Evolutionary conservation across 2,329 filamentous ascomycete species (phyloP).

Genomic region (Scedosporium aurantiacum): DNA sequence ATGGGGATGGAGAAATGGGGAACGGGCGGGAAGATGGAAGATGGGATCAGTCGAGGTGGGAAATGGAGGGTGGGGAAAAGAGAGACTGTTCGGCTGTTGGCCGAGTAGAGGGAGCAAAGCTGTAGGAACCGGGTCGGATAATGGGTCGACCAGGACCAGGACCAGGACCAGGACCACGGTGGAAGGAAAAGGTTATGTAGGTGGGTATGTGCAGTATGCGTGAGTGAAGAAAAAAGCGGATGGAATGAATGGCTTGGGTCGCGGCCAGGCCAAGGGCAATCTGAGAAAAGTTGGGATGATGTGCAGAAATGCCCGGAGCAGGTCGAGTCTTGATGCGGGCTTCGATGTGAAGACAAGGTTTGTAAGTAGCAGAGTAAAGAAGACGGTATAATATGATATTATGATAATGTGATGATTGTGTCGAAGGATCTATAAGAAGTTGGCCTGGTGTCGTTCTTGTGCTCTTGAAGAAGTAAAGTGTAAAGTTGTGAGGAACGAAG

Average conservation of each 20-base stretch:
- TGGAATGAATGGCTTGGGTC: neutral
- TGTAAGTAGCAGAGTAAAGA: too few species aligned
- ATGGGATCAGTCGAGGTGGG: neutral
- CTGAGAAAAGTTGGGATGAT: neutral
- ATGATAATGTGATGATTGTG: too few species aligned
- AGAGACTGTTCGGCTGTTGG: neutral
- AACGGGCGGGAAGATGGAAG: neutral
- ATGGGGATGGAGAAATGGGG: neutral
- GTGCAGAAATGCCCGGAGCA: neutral
- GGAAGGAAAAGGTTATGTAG: neutral
- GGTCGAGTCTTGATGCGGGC: too few species aligned
- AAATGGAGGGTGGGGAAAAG: neutral
- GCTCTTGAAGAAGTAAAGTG: too few species aligned
- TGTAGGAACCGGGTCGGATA: neutral
- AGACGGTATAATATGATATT: too few species aligned
- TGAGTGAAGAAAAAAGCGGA: too few species aligned
- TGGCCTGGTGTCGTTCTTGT: too few species aligned
- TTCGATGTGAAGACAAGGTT: too few species aligned
- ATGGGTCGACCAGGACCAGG: neutral
- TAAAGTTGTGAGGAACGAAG: too few species aligned
- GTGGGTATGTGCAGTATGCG: neutral
- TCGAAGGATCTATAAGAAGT: too few species aligned
- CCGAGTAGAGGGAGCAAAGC: neutral
- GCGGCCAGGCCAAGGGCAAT: neutral
- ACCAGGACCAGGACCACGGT: neutral